Evolutionary conservation across 73 alveolate species (phyloP).

Genomic region (Paramecium octaurelia): DNA sequence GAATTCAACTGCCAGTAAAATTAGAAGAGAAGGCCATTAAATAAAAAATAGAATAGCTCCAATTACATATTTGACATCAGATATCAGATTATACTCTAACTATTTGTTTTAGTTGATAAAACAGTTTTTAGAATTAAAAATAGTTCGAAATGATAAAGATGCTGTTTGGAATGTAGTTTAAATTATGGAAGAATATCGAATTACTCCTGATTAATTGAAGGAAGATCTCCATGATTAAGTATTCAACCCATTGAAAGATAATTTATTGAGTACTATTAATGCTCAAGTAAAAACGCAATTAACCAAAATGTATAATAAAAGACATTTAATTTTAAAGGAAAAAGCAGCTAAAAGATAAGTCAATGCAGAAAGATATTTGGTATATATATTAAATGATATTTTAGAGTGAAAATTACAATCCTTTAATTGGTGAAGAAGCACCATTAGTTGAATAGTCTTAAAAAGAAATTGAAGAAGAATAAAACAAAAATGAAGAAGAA

Average conservation of each 20-base stretch:
- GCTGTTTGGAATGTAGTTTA: conserved; percentile 64
- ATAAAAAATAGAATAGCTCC: conserved; percentile 77
- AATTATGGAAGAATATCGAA: conserved; percentile 68
- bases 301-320: conserved; percentile 58
- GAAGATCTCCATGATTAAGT: conserved; percentile 78
- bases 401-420: conserved; percentile 31
- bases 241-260: conserved; percentile 51
- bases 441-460: background rate
- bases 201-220: conserved; percentile 81
- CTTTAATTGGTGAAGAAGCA: conserved; percentile 44
- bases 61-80: conserved; percentile 62
- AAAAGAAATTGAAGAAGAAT: background rate
- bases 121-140: conserved; percentile 66
- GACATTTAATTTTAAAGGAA: background rate
- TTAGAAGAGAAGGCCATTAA: conserved; percentile 71
- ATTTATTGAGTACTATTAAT: conserved; percentile 13
- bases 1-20: conserved; percentile 78
- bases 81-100: conserved; percentile 58
- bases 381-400: background rate
- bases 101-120: conserved; percentile 61
- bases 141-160: conserved; percentile 51
- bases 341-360: background rate
- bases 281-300: conserved; percentile 41
- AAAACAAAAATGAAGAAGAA: background rate
- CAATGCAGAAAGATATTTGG: background rate